phyloP scores from a whole-genome alignment of 768 basidiomycete species.

The Boletus fagicola region DNA sequence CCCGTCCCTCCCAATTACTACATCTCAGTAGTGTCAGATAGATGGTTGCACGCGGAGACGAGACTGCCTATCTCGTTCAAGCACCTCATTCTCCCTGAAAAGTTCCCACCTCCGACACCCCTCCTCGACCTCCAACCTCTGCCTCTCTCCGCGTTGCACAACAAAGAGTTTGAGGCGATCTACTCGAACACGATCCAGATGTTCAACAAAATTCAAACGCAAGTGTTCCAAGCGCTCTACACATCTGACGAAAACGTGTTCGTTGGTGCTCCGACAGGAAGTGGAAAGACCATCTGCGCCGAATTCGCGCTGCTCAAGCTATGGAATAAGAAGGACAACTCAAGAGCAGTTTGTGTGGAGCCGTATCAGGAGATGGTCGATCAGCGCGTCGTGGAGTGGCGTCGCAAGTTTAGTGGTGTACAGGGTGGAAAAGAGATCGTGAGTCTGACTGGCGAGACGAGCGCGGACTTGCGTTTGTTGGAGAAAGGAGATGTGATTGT shows the following conservation, averaged over 20 bases:
- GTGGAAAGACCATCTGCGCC: slow-evolving; percentile 96
- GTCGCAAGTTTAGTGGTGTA: slow-evolving; percentile 71
- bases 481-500: slow-evolving; percentile 92
- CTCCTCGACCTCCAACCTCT: slow-evolving; percentile 91
- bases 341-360: slow-evolving; percentile 90
- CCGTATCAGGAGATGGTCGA: slow-evolving; percentile 99
- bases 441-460: slow-evolving; percentile 91
- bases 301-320: slow-evolving; percentile 94
- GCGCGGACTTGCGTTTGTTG: slow-evolving; percentile 83
- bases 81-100: slow-evolving; percentile 94
- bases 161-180: slow-evolving; percentile 86
- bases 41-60: slow-evolving; percentile 95
- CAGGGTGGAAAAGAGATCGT: slow-evolving; percentile 95
- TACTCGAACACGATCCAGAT: slow-evolving; percentile 77
- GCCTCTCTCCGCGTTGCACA: slow-evolving; percentile 88
- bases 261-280: slow-evolving; percentile 94
- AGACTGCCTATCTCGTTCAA: slow-evolving; percentile 96
- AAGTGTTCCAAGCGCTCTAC: slow-evolving; percentile 97
- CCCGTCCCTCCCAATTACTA: slow-evolving; percentile 99
- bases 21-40: slow-evolving; percentile 90
- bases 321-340: slow-evolving; percentile 84
- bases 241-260: slow-evolving; percentile 96
- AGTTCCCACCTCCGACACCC: slow-evolving; percentile 90
- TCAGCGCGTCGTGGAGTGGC: slow-evolving; percentile 85
- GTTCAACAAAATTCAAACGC: slow-evolving; percentile 99